These are phyloP conservation scores for Hemileccinum impolitum DNA, from an alignment of 768 basidiomycete species.

Conservation along the genomic window DNA sequence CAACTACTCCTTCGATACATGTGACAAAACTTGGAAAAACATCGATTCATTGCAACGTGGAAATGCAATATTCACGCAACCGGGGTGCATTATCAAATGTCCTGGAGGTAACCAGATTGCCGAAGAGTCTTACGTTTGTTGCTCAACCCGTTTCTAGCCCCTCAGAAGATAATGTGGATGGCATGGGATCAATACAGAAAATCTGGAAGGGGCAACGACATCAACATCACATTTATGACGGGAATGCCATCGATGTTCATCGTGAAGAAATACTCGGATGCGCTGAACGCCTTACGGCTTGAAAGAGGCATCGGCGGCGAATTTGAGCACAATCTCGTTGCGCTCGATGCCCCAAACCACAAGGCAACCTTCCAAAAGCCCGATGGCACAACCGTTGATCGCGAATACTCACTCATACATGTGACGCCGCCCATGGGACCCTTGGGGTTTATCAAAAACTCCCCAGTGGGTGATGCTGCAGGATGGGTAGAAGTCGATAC, in stretches of 20 bases:
- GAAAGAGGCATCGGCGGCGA: constrained; percentile 76
- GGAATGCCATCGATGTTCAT: constrained; percentile 96
- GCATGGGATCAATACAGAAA: constrained; percentile 78
- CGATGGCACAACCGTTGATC: constrained; percentile 65
- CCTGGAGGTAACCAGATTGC: constrained; percentile 61
- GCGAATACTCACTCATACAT: constrained; percentile 81
- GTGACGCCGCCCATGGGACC: constrained; percentile 93
- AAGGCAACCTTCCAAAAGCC: constrained; percentile 82
- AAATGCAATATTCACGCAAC: constrained; percentile 92
- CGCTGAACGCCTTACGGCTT: constrained; percentile 70
- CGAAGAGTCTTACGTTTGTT: not conserved
- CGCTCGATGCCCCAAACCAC: constrained; percentile 66
- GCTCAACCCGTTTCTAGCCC: constrained; percentile 43
- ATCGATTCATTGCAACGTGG: constrained; percentile 74
- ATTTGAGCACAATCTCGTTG: constrained; percentile 81
- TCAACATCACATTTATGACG: constrained; percentile 76
- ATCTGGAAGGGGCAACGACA: constrained; percentile 54
- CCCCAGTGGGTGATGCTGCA: constrained; percentile 71
- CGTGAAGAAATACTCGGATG: constrained; percentile 94
- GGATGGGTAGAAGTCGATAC: constrained; percentile 92
- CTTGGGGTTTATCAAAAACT: constrained; percentile 71
- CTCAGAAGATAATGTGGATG: constrained; percentile 97
- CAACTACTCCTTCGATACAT: constrained; percentile 88
- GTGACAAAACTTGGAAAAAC: constrained; percentile 85
- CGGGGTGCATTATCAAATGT: constrained; percentile 89